These are phyloP conservation scores for Turritis glabra DNA, from an alignment of 345 rosid genomes.

Conservation along the genomic window DNA sequence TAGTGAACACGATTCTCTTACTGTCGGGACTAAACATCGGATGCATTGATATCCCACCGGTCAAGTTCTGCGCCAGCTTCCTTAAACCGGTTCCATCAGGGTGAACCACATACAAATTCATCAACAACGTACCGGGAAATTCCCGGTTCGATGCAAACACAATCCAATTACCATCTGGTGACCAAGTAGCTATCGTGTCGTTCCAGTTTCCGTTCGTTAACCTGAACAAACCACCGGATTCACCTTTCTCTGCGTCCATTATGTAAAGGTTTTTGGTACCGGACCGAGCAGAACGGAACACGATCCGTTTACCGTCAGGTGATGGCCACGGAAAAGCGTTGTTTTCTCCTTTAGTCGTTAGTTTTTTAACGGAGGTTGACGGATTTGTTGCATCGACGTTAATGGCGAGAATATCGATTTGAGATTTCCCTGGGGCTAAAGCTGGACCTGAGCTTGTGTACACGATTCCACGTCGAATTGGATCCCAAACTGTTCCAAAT, in stretches of 20 bases:
- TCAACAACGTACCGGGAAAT: constrained; percentile 63
- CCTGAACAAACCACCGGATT: constrained; percentile 54
- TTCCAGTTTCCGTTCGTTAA: constrained; percentile 78
- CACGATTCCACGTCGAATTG: constrained; percentile 56
- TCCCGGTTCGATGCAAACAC: constrained; percentile 77
- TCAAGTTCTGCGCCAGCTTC: constrained; percentile 59
- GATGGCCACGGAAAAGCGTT: constrained; percentile 88
- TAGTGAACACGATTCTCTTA: constrained; percentile 59
- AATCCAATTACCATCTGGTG: constrained; percentile 74
- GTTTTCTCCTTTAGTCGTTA: constrained; percentile 65
- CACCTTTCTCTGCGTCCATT: constrained; percentile 74
- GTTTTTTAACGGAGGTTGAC: constrained; percentile 39
- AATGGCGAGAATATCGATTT: constrained; percentile 67
- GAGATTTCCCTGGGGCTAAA: constrained; percentile 52
- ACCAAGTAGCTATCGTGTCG: constrained; percentile 92
- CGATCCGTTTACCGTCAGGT: constrained; percentile 78
- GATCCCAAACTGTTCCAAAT: constrained; percentile 78
- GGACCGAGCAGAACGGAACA: constrained; percentile 70
- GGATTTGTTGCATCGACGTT: constrained; percentile 44
- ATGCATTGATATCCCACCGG: constrained; percentile 64
- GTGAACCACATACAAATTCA: constrained; percentile 66
- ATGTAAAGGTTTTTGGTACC: constrained; percentile 78
- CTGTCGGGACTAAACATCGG: constrained; percentile 80
- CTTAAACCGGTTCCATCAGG: constrained; percentile 78
- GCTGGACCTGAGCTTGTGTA: constrained; percentile 73